Evolutionary conservation across 1,284 basidiomycete genomes (phyloP).

Genomic region (Boletellus deceptivus): DNA sequence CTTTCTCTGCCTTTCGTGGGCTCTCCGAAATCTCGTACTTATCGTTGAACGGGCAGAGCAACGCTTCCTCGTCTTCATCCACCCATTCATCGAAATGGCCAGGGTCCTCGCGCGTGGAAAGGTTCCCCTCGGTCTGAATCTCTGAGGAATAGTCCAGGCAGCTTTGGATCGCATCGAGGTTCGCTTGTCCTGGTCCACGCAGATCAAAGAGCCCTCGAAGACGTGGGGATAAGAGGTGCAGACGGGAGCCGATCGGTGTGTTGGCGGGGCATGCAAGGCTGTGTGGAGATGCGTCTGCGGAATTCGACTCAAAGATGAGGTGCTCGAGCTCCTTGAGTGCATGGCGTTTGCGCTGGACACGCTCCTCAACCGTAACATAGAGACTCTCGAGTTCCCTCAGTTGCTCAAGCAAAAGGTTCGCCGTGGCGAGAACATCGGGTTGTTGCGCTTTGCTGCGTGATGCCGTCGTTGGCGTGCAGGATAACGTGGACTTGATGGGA

Average conservation of each 20-base stretch:
- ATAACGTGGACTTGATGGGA: slow-evolving; percentile 11
- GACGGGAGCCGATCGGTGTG: slow-evolving; percentile 21
- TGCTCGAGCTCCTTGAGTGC: slow-evolving; percentile 28
- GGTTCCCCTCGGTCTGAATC: neutral
- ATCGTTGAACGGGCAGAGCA: slow-evolving; percentile 28
- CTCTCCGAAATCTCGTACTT: slow-evolving; percentile 18
- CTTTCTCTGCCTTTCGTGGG: slow-evolving; percentile 15
- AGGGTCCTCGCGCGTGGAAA: slow-evolving; percentile 5
- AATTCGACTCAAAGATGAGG: slow-evolving; percentile 19
- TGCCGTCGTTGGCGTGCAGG: neutral
- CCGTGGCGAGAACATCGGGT: slow-evolving; percentile 27
- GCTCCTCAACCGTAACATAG: slow-evolving; percentile 25
- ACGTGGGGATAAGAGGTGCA: slow-evolving; percentile 23
- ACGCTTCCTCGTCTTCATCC: slow-evolving; percentile 25
- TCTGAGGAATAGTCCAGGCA: slow-evolving; percentile 29
- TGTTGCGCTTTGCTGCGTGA: slow-evolving; percentile 1
- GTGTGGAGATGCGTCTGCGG: slow-evolving; percentile 14
- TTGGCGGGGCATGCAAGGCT: slow-evolving; percentile 24
- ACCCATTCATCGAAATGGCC: slow-evolving; percentile 22
- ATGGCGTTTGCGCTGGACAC: slow-evolving; percentile 26
- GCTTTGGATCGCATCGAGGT: slow-evolving; percentile 24
- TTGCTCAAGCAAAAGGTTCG: slow-evolving; percentile 29
- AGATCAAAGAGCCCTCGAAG: slow-evolving; percentile 33
- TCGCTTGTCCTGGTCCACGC: slow-evolving; percentile 25
- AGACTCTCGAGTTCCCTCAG: slow-evolving; percentile 24